phyloP scores from a whole-genome alignment of 2,329 filamentous ascomycete genomes.

The Trichoderma atrobrunneum region DNA sequence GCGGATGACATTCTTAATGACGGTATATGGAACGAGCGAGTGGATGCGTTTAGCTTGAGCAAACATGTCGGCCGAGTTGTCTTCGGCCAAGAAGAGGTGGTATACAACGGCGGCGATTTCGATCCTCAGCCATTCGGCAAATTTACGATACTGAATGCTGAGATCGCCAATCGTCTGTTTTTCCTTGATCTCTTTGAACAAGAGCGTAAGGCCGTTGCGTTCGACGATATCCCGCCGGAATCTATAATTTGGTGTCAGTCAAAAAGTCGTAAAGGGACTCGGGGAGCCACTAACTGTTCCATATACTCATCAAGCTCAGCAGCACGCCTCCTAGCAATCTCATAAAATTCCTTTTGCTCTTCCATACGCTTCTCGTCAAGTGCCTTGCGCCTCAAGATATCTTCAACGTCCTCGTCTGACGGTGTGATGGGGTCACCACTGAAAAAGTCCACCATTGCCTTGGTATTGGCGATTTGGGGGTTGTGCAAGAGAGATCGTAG shows the following conservation, averaged over 20 bases:
- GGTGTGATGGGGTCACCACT: constrained; percentile 68
- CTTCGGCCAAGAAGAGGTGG: constrained; percentile 94
- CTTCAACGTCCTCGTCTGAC: constrained; percentile 77
- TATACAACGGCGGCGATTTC: constrained; percentile 96
- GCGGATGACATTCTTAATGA: constrained; percentile 95
- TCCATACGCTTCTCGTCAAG: constrained; percentile 87
- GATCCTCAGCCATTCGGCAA: constrained; percentile 96
- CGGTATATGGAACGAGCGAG: constrained; percentile 85
- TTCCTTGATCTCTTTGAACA: constrained; percentile 89
- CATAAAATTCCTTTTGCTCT: constrained; percentile 92
- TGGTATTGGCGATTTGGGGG: constrained; percentile 76
- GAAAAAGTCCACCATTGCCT: constrained; percentile 81
- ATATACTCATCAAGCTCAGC: constrained; percentile 96
- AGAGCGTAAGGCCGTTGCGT: constrained; percentile 79
- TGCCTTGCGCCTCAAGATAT: constrained; percentile 74
- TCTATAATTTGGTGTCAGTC: constrained; percentile 34
- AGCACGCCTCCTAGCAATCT: constrained; percentile 86
- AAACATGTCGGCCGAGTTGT: constrained; percentile 95
- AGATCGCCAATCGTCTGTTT: constrained; percentile 85
- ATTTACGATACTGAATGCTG: constrained; percentile 94
- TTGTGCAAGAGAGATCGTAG: constrained; percentile 84
- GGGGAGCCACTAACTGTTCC: constrained; percentile 65
- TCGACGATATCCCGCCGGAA: constrained; percentile 67
- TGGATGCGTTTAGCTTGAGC: constrained; percentile 93
- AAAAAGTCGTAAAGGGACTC: not conserved